Percentiles rank a stretch among this genome's conserved stretches.
Conservation (phyloP, 1,284 basidiomycete genomes). For the Fomitopsis schrenkii region DNA sequence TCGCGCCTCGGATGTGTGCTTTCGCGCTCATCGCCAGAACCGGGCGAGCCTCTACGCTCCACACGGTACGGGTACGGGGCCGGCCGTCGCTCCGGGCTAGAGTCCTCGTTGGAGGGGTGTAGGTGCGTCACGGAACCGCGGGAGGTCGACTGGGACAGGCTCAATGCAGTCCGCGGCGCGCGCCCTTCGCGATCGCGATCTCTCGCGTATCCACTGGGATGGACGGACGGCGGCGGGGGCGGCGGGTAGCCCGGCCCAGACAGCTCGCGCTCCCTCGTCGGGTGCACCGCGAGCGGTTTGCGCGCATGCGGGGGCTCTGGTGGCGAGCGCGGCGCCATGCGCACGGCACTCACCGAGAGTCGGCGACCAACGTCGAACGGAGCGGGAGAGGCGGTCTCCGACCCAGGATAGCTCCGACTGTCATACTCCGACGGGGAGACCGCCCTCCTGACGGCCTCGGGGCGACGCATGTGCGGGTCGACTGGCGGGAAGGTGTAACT, state of each 20-base stretch:
- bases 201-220: constrained; percentile 1
- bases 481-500: constrained; percentile 47
- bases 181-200: background rate
- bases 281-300: background rate
- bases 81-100: constrained; percentile 11
- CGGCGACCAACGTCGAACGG: constrained; percentile 44
- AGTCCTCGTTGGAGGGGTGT: constrained; percentile 8
- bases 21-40: constrained; percentile 2
- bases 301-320: constrained; percentile 1
- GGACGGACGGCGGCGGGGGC: constrained; percentile 7
- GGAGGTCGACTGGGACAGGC: constrained; percentile 4
- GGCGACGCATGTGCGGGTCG: constrained; percentile 14
- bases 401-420: constrained; percentile 27
- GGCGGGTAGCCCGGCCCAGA: constrained; percentile 1
- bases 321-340: constrained; percentile 36
- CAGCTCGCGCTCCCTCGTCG: constrained; percentile 1
- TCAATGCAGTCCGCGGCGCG: constrained; percentile 8
- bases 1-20: constrained; percentile 4
- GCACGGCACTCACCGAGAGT: constrained; percentile 43
- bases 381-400: constrained; percentile 39
- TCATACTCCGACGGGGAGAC: constrained; percentile 27
- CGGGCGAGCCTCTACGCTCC: constrained; percentile 9
- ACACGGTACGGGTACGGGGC: constrained; percentile 8
- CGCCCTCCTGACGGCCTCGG: constrained; percentile 20
- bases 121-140: background rate